Evolutionary conservation across 306 rosid species (phyloP), one percentile per base, ranked within the genome.

Genomic region (Calophaca sinica): DNA sequence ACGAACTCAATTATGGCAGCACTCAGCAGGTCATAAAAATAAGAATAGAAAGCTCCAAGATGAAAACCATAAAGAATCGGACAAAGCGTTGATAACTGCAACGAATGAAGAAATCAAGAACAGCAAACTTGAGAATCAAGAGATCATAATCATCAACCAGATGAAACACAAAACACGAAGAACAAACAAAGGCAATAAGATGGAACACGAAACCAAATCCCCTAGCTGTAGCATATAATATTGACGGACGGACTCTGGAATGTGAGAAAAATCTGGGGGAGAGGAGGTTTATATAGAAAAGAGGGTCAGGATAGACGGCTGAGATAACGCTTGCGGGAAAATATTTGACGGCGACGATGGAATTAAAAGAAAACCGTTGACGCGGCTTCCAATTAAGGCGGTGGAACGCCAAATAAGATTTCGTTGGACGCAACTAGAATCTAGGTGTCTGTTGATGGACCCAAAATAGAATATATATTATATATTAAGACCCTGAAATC

Each of bases 361-460:
- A 45, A 48, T 57, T 1, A 20, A 20, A 20, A 20, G 26, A 20
- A 20, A 5, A 44, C n/a, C 2, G 50, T 54, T 79, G 45, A 72
- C 74, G 68, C 83, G 83, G 52, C 12, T 72, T 64, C 49, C 12
- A 41, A 42, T 20, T 20, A 15, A 79, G 73, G 60, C 73, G 70
- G 79, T 36, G 67, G 70, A 55, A 46, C 14, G 65, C 44, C 10
- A 38, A 13, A 9, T 7, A 13, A 35, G 62, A 45, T 11, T 15
- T 45, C 9, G 55, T 10, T 45, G 41, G 9, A 58, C 1, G 3
- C 36, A 33, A 20, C 26, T n/a, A n/a, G n/a, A n/a, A n/a, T n/a
- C n/a, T n/a, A n/a, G n/a, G n/a, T n/a, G n/a, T n/a, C n/a, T n/a
- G n/a, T n/a, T n/a, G n/a, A n/a, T n/a, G n/a, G n/a, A n/a, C n/a